These are phyloP conservation scores for Cerioporus squamosus DNA, from an alignment of 1,284 basidiomycete species.

Conservation along the genomic window DNA sequence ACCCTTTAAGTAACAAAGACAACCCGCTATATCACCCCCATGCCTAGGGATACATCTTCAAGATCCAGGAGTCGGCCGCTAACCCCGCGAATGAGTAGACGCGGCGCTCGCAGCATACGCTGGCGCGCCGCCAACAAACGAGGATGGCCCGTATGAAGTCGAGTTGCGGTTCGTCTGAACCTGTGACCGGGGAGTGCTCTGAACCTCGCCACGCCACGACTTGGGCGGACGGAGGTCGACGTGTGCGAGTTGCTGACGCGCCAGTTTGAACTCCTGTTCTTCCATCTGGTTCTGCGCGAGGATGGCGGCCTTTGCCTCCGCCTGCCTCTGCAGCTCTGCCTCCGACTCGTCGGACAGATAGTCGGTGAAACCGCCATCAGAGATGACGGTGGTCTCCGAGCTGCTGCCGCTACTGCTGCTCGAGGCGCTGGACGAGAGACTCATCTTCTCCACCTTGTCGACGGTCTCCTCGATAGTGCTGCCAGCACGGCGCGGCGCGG, in stretches of 20 bases:
- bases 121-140: slow-evolving; percentile 15
- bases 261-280: slow-evolving; percentile 78
- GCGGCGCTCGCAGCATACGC: slow-evolving; percentile 22
- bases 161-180: slow-evolving; percentile 16
- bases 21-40: slow-evolving; percentile 4
- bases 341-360: slow-evolving; percentile 86
- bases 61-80: background rate
- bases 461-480: slow-evolving; percentile 42
- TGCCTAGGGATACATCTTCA: background rate
- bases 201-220: slow-evolving; percentile 55
- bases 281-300: slow-evolving; percentile 79
- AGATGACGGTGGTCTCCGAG: slow-evolving; percentile 76
- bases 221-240: slow-evolving; percentile 76
- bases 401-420: slow-evolving; percentile 62
- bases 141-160: slow-evolving; percentile 19
- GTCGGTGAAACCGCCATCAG: slow-evolving; percentile 83
- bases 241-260: slow-evolving; percentile 72
- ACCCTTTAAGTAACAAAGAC: slow-evolving; percentile 5
- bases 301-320: slow-evolving; percentile 72
- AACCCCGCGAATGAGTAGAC: slow-evolving; percentile 24
- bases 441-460: slow-evolving; percentile 44
- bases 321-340: slow-evolving; percentile 80
- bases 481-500: slow-evolving; percentile 23
- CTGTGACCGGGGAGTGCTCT: slow-evolving; percentile 35
- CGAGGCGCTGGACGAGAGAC: slow-evolving; percentile 44